These are phyloP conservation scores for Pleurotus sapidus DNA, from an alignment of 768 basidiomycete species.

Conservation along the genomic window DNA sequence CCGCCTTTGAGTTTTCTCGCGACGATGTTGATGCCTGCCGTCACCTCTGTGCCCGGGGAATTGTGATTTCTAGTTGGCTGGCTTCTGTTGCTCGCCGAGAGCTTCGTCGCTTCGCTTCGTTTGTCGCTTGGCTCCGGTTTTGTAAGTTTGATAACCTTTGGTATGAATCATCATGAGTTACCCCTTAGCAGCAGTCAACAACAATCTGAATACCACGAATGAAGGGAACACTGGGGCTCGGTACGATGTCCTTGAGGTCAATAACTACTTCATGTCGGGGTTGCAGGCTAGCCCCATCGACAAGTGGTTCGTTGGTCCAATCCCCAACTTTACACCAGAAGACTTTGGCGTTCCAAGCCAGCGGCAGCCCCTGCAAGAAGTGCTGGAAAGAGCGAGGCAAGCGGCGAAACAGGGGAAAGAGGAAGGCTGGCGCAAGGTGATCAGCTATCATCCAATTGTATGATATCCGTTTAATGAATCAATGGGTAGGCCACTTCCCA, in stretches of 20 bases:
- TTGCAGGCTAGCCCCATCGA: slow-evolving; percentile 69
- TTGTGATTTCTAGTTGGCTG: slow-evolving; percentile 68
- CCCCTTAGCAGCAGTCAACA: slow-evolving; percentile 25
- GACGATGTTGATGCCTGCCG: slow-evolving; percentile 53
- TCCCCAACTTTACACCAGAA: slow-evolving; percentile 45
- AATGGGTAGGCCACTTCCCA: slow-evolving; percentile 40
- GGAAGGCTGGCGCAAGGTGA: slow-evolving; percentile 42
- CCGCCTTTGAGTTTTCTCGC: slow-evolving; percentile 49
- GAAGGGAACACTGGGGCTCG: slow-evolving; percentile 51
- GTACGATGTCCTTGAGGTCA: slow-evolving; percentile 78
- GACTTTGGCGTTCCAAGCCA: slow-evolving; percentile 46
- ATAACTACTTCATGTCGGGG: slow-evolving; percentile 74
- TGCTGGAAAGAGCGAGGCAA: slow-evolving; percentile 45
- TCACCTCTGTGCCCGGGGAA: slow-evolving; percentile 49
- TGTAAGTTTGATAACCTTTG: slow-evolving; percentile 40
- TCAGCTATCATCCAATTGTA: slow-evolving; percentile 14
- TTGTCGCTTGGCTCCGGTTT: slow-evolving; percentile 73
- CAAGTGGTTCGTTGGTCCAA: slow-evolving; percentile 73
- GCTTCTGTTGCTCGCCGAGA: slow-evolving; percentile 65
- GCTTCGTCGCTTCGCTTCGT: slow-evolving; percentile 71
- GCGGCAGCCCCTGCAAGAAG: slow-evolving; percentile 31
- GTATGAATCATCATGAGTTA: not conserved
- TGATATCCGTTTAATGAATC: slow-evolving; percentile 23
- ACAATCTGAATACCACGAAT: slow-evolving; percentile 47
- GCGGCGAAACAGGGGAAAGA: slow-evolving; percentile 42